Evolutionary conservation across 805 yeast genomes (phyloP).

Genomic region (Zygotorulaspora florentina): DNA sequence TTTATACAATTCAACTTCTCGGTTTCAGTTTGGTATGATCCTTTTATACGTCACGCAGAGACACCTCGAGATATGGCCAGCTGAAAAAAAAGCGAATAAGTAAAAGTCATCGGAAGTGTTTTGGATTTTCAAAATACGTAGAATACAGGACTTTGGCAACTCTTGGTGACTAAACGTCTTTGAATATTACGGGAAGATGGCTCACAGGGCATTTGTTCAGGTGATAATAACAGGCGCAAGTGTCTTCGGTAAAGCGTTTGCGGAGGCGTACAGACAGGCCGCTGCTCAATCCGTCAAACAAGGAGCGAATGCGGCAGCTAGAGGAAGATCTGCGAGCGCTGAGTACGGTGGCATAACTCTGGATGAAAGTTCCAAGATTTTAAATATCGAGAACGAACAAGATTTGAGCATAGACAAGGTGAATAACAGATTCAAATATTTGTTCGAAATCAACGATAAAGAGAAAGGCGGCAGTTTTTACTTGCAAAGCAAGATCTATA

Average conservation of each 20-base stretch:
- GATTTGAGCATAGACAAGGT: slow-evolving; percentile 54
- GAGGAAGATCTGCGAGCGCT: slow-evolving; percentile 38
- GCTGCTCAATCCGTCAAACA: slow-evolving; percentile 87
- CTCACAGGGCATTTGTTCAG: slow-evolving; percentile 85
- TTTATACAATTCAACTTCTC: not conserved
- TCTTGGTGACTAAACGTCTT: not conserved
- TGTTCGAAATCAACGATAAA: slow-evolving; percentile 84
- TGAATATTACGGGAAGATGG: slow-evolving; percentile 41
- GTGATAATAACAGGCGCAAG: slow-evolving; percentile 92
- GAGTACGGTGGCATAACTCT: slow-evolving; percentile 72
- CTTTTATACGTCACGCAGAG: slow-evolving; percentile 1
- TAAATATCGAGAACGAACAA: slow-evolving; percentile 65
- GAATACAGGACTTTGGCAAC: not conserved
- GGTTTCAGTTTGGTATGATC: not conserved
- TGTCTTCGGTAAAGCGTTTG: slow-evolving; percentile 92
- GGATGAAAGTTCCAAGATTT: slow-evolving; percentile 87
- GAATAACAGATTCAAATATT: slow-evolving; percentile 67
- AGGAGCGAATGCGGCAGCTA: slow-evolving; percentile 45
- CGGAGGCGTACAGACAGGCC: slow-evolving; percentile 96
- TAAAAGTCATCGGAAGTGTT: not conserved
- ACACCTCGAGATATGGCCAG: too few relatives aligned
- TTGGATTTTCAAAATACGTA: not conserved
- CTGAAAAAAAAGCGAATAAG: not conserved
- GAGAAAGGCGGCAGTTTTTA: slow-evolving; percentile 97
- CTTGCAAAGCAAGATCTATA: slow-evolving; percentile 84